phyloP scores from a whole-genome alignment of 106 monocot genomes.

The Cymbidium sinense region DNA sequence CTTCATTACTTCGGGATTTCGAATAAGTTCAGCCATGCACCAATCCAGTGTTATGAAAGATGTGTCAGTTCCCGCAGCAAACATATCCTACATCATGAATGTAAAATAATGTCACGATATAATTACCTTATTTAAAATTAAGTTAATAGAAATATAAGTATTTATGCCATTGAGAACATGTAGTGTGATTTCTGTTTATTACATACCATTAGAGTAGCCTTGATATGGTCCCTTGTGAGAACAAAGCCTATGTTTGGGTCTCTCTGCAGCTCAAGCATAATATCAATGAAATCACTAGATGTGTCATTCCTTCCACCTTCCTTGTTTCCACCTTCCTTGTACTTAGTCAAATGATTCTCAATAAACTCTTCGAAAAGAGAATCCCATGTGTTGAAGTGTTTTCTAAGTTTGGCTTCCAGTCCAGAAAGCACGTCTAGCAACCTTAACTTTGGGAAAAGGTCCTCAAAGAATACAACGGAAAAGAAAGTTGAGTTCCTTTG shows the following conservation, averaged over 20 bases:
- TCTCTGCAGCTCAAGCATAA: constrained; percentile 29
- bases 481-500: not conserved
- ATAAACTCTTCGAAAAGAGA: constrained; percentile 29
- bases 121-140: not conserved
- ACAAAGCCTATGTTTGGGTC: not conserved
- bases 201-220: constrained; percentile 23
- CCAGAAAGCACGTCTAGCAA: constrained; percentile 24
- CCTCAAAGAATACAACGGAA: constrained; percentile 8
- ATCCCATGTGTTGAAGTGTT: constrained; percentile 16
- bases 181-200: not conserved
- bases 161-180: too few species aligned
- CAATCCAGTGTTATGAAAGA: constrained; percentile 9
- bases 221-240: constrained; percentile 15
- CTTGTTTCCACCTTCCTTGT: not conserved
- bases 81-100: constrained; percentile 8
- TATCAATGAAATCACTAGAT: constrained; percentile 21
- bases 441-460: constrained; percentile 27
- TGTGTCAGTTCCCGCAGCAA: constrained; percentile 17
- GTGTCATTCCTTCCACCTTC: not conserved
- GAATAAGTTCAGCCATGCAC: constrained; percentile 11
- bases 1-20: constrained; percentile 5
- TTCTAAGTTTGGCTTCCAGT: constrained; percentile 10
- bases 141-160: too few species aligned
- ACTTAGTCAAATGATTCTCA: constrained; percentile 8
- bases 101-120: not conserved